Percentiles rank a stretch among this genome's conserved stretches.
Evolutionary conservation across 768 basidiomycete species (phyloP).

Genomic region (Tylopilus plumbeoviolaceoides): DNA sequence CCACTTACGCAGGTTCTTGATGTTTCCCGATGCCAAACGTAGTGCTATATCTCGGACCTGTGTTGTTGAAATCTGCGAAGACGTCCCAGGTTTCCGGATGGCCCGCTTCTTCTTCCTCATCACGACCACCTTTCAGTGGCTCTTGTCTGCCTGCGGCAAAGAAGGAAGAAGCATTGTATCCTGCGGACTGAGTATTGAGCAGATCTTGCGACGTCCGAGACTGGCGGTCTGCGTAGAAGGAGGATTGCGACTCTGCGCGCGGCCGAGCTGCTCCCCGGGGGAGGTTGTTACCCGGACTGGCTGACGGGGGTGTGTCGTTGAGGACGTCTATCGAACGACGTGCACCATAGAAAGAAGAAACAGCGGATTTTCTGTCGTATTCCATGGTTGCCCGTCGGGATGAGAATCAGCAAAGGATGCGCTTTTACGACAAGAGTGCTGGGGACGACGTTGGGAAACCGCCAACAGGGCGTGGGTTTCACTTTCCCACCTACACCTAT

Average conservation of each 20-base stretch:
- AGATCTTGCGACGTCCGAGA: constrained; percentile 44
- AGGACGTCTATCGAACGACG: no score
- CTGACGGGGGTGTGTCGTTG: no score
- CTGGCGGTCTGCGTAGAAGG: constrained; percentile 49
- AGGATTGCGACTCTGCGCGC: constrained; percentile 68
- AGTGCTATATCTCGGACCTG: constrained; percentile 71
- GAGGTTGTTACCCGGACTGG: constrained; percentile 9
- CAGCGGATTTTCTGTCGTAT: no score
- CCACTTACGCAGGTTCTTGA: constrained; percentile 45
- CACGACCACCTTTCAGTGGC: constrained; percentile 73
- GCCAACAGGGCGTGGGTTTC: no score
- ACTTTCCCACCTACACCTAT: no score
- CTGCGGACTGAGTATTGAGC: constrained; percentile 51
- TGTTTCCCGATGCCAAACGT: constrained; percentile 46
- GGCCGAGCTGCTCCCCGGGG: constrained; percentile 36
- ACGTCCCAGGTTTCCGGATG: constrained; percentile 64
- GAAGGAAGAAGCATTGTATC: constrained; percentile 71
- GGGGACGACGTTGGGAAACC: no score
- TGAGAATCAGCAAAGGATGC: no score
- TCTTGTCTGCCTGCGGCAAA: constrained; percentile 67
- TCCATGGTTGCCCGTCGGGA: no score
- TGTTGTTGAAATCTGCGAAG: constrained; percentile 87
- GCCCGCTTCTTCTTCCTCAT: constrained; percentile 56
- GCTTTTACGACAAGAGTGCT: no score
- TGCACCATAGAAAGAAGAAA: no score